A percentile compares a stretch with the other conserved stretches of the same genome.
Conservation (phyloP, 2,329 filamentous ascomycete species). For the Monilinia vaccinii-corymbosi region DNA sequence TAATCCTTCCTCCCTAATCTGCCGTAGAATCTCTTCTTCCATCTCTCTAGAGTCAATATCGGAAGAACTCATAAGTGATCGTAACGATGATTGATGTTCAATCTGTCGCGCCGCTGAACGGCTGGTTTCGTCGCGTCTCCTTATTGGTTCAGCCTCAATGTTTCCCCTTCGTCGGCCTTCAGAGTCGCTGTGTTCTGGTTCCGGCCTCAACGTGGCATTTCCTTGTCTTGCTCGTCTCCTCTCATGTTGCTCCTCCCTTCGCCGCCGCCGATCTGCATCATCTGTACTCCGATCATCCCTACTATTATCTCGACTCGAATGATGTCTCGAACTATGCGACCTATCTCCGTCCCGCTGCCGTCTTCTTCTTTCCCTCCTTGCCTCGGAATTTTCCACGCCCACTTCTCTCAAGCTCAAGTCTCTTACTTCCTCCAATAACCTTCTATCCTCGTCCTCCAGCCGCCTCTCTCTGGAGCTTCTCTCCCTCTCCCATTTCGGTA, state of each 20-base stretch:
- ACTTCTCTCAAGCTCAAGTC: slow-evolving; percentile 48
- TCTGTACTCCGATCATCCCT: slow-evolving; percentile 22
- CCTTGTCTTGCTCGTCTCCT: slow-evolving; percentile 22
- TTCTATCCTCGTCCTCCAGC: slow-evolving; percentile 35
- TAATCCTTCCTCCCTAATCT: slow-evolving; percentile 80
- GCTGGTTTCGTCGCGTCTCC: slow-evolving; percentile 23
- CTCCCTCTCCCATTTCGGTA: slow-evolving; percentile 52
- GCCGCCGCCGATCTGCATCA: slow-evolving; percentile 25
- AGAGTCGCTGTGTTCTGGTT: slow-evolving; percentile 13
- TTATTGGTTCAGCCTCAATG: slow-evolving; percentile 22
- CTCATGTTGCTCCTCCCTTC: slow-evolving; percentile 28
- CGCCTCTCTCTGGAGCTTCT: slow-evolving; percentile 45
- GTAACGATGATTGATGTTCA: slow-evolving; percentile 82
- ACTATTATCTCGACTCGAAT: slow-evolving; percentile 30
- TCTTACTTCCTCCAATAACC: slow-evolving; percentile 25
- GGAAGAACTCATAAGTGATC: slow-evolving; percentile 73
- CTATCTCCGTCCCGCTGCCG: slow-evolving; percentile 23
- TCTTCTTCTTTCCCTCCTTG: slow-evolving; percentile 25
- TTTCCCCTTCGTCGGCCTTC: slow-evolving; percentile 22
- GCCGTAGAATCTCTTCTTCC: slow-evolving; percentile 78
- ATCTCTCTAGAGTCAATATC: slow-evolving; percentile 70
- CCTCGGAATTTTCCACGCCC: slow-evolving; percentile 36
- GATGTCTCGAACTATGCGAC: slow-evolving; percentile 19
- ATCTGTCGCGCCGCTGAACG: slow-evolving; percentile 44
- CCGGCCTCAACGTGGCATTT: slow-evolving; percentile 10